Conservation (phyloP, 2,329 filamentous ascomycete genomes). For the Colletotrichum plurivorum region DNA sequence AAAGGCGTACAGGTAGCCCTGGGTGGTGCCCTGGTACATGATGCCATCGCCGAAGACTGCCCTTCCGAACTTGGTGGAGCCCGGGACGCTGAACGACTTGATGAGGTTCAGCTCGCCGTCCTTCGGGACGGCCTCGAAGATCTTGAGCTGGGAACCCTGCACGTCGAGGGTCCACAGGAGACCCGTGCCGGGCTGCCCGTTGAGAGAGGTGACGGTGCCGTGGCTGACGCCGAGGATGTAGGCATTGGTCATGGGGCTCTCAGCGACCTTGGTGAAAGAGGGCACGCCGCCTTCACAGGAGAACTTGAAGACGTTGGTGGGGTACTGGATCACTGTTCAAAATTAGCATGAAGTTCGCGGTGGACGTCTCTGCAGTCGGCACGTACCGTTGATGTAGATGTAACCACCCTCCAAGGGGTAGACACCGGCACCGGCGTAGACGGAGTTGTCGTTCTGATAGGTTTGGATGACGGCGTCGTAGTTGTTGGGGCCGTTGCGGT, state of each 20-base stretch:
- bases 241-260: slow-evolving; percentile 64
- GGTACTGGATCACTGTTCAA: slow-evolving; percentile 62
- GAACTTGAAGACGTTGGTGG: slow-evolving; percentile 71
- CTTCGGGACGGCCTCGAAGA: slow-evolving; percentile 66
- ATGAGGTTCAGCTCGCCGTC: slow-evolving; percentile 62
- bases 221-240: slow-evolving; percentile 70
- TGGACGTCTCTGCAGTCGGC: not conserved
- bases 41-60: slow-evolving; percentile 71
- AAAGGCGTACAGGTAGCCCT: slow-evolving; percentile 68
- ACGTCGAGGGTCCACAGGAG: slow-evolving; percentile 71
- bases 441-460: slow-evolving; percentile 59
- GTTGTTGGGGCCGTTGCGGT: slow-evolving; percentile 52
- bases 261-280: slow-evolving; percentile 67
- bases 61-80: slow-evolving; percentile 69
- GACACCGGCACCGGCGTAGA: slow-evolving; percentile 62
- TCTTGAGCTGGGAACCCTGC: slow-evolving; percentile 64
- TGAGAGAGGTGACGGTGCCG: slow-evolving; percentile 68
- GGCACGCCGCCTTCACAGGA: slow-evolving; percentile 65
- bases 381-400: slow-evolving; percentile 58
- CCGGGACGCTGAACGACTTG: slow-evolving; percentile 65
- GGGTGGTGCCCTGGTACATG: slow-evolving; percentile 66
- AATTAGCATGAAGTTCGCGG: not conserved
- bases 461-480: slow-evolving; percentile 61
- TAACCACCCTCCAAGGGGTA: slow-evolving; percentile 65
- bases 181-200: slow-evolving; percentile 67